Base-by-base conservation (phyloP, 2,329 filamentous ascomycete species). In the Aspergillus glaucus region DNA sequence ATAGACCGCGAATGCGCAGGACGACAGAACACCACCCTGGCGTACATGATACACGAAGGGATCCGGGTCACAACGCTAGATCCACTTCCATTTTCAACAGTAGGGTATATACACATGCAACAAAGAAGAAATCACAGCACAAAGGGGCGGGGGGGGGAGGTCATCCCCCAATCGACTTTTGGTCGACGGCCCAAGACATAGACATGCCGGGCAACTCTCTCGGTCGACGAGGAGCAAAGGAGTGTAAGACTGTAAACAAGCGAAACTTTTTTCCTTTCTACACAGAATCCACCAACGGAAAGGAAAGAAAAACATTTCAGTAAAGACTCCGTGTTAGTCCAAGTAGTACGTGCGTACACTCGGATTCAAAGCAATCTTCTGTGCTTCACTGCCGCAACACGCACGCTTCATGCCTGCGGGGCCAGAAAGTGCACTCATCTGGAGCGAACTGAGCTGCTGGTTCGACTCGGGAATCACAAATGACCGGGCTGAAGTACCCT, bases 341-440 rank as follows among this genome's bases (percentile, higher is more conserved):
- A 63, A 40, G 43, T 59, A 63, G 17, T 67, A 62, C 24, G 60
- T 59, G 30, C 64, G 65, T 46, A 67, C 50, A 40, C 54, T 56
- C n/a, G 65, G 62, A 49, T 65, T 62, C 15, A 67, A 49, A n/a
- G 64, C 64, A 45, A 68, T 50, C 55, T 67, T 66, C 44, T 59
- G 55, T 36, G 64, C 64, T 56, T 71, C 67, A 43, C 62, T 67
- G 34, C 66, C 68, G 47, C 69, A 70, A 57, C 69, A 71, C 30
- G 68, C 65, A 43, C 69, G 67, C 54, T 71, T 71, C 62, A 68
- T 66, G 42, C 67, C 65, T 8, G 59, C 63, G 3, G 63, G 62
- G n/a, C 62, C 62, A 37, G 67, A 63, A 15, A 70, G 54, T n/a
- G 59, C 50, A 43, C 52, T 54, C 37, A 55, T 45, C 30, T 57